Evolutionary conservation across 306 rosid genomes (phyloP).

Genomic region (Casuarina equisetifolia): DNA sequence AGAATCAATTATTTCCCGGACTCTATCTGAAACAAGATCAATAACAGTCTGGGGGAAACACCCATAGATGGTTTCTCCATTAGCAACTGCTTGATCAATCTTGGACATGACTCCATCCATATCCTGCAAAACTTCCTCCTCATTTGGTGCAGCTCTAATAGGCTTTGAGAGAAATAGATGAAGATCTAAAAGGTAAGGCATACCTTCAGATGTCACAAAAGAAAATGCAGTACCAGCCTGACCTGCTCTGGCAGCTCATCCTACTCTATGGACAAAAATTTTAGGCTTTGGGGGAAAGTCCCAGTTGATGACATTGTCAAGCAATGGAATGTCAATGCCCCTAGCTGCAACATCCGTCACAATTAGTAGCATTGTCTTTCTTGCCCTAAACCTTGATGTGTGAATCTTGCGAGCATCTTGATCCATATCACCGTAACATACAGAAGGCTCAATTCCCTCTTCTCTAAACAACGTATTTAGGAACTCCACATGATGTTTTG

Average conservation of each 20-base stretch:
- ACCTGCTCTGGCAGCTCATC: conserved; percentile 96
- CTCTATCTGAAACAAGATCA: conserved; percentile 84
- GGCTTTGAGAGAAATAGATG: conserved; percentile 90
- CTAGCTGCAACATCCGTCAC: conserved; percentile 96
- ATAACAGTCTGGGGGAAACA: conserved; percentile 85
- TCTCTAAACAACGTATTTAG: conserved; percentile 63
- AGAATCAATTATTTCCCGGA: conserved; percentile 75
- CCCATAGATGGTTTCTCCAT: conserved; percentile 82
- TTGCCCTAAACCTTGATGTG: conserved; percentile 74
- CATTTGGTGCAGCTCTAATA: conserved; percentile 78
- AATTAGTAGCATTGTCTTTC: conserved; percentile 87
- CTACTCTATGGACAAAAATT: conserved; percentile 90
- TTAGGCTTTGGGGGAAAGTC: conserved; percentile 94
- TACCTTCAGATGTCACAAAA: conserved; percentile 79
- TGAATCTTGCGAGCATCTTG: conserved; percentile 96
- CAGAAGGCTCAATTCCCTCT: conserved; percentile 89
- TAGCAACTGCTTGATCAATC: conserved; percentile 68
- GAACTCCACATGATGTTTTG: conserved; percentile 89
- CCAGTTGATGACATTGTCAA: conserved; percentile 97
- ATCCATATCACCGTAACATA: conserved; percentile 96
- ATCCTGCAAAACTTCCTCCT: conserved; percentile 77
- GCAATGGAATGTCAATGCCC: conserved; percentile 92
- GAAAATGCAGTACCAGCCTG: conserved; percentile 90
- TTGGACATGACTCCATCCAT: conserved; percentile 66
- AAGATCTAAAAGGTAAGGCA: conserved; percentile 88